Percentiles rank a stretch among this genome's conserved stretches.
Evolutionary conservation across 2,329 filamentous ascomycete species (phyloP).

Genomic region (Pleomassaria siparia): DNA sequence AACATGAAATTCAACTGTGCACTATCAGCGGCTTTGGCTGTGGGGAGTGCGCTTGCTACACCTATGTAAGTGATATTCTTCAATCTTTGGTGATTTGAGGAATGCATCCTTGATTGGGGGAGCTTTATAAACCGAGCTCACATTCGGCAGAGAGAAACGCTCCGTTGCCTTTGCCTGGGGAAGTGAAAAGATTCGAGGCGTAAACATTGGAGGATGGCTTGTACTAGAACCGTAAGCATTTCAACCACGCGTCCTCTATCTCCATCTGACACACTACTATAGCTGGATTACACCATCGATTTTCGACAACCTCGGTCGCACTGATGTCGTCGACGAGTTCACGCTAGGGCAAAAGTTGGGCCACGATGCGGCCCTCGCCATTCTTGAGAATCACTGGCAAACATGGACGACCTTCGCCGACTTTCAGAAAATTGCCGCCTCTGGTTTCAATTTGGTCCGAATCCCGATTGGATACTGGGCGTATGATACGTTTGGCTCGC

Average conservation of each 20-base stretch:
- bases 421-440: constrained; percentile 58
- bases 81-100: too few relatives aligned
- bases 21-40: too few relatives aligned
- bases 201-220: constrained; percentile 56
- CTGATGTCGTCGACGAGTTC: constrained; percentile 53
- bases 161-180: constrained; percentile 53
- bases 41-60: too few relatives aligned
- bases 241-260: too few relatives aligned
- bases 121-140: too few relatives aligned
- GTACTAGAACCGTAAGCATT: constrained; percentile 51
- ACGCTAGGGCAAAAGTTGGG: constrained; percentile 55
- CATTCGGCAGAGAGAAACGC: too few relatives aligned
- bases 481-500: constrained; percentile 52
- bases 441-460: constrained; percentile 61
- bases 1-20: too few relatives aligned
- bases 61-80: too few relatives aligned
- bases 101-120: too few relatives aligned
- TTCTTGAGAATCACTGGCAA: constrained; percentile 55
- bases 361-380: constrained; percentile 44
- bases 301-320: constrained; percentile 44
- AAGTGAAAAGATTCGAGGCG: constrained; percentile 51
- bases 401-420: constrained; percentile 54
- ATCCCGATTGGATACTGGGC: constrained; percentile 64
- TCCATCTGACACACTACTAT: background rate
- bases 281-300: constrained; percentile 62